Base-by-base conservation (phyloP, 2,329 filamentous ascomycete species). In the Neonectria neomacrospora region DNA sequence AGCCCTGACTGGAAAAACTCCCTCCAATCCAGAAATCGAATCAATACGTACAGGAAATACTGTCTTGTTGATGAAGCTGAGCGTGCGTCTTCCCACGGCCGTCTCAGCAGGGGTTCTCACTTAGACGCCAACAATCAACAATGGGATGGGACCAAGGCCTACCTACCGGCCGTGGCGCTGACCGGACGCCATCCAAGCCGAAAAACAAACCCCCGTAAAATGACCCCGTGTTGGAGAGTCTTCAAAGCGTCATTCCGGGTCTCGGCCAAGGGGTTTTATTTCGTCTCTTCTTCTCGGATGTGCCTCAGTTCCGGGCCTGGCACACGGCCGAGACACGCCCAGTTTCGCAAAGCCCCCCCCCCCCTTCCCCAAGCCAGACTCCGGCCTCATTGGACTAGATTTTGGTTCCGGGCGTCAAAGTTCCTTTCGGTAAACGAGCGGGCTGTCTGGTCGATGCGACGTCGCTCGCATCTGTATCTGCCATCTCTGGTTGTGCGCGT, bases 261-360 rank as follows among this genome's bases (percentile, higher is more conserved):
- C 64, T 54, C 56, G 54, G 34, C 57, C 50, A 39, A 59, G 50
- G 23, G 7, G 26, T n/a, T 20, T 14, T 34, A 5, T 32, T 10
- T 8, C 22, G 20, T 22, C 44, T n/a, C 41, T 6, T 8, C 30
- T 54, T 59, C 56, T 59, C 67, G 69, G 69, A 71, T 61, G 69
- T 68, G 69, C 67, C 53, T 68, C 65, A 71, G 59, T 66, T 65
- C 69, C 50, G 39, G 22, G 59, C 22, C 37, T 54, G 50, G 52
- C 64, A 59, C 60, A 59, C 55, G 16, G 32, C 60, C 60, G 69
- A 71, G 67, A 71, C 69, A 47, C n/a, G 48, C 51, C 52, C 41
- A 57, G 69, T 71, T 71, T 71, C 69, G 63, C 57, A 30, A 28
- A 37, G 34, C 14, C 14, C 32, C n/a, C n/a, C n/a, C n/a, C n/a